Evolutionary conservation across 2,329 filamentous ascomycete genomes (phyloP).

Genomic region (Magnaporthiopsis incrustans): DNA sequence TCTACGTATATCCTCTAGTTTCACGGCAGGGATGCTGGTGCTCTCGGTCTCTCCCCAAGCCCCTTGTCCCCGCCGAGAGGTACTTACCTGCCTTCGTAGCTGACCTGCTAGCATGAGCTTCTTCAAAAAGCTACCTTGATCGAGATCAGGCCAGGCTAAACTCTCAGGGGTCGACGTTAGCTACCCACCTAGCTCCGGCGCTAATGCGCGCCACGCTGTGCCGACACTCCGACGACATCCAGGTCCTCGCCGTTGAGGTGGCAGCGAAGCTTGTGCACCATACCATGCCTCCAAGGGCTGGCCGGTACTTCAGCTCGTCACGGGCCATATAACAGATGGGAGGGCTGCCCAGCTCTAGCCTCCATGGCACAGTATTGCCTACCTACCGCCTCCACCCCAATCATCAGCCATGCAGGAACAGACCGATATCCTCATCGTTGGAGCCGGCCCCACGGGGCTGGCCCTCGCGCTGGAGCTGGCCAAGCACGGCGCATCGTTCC

Average conservation of each 20-base stretch:
- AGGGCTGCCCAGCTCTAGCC: background rate
- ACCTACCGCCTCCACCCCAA: background rate
- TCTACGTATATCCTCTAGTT: no score
- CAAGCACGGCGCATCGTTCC: conserved; percentile 24
- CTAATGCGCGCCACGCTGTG: background rate
- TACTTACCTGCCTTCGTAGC: no score
- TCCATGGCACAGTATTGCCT: background rate
- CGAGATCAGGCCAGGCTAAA: background rate
- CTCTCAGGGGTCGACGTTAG: background rate
- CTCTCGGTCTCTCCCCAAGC: background rate
- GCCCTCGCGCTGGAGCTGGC: conserved; percentile 31
- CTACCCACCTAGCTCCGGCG: background rate
- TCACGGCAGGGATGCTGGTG: background rate
- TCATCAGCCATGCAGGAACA: background rate
- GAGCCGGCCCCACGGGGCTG: conserved; percentile 35
- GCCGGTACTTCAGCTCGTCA: background rate
- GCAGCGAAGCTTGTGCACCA: background rate
- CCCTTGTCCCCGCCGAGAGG: no score
- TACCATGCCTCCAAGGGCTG: background rate
- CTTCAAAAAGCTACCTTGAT: background rate
- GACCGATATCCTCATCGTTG: conserved; percentile 32
- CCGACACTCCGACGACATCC: no score
- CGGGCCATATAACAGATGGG: background rate
- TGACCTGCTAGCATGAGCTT: background rate
- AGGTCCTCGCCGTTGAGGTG: background rate